phyloP scores from a whole-genome alignment of 495 filamentous ascomycete genomes.

The Umbilicaria muhlenbergii region DNA sequence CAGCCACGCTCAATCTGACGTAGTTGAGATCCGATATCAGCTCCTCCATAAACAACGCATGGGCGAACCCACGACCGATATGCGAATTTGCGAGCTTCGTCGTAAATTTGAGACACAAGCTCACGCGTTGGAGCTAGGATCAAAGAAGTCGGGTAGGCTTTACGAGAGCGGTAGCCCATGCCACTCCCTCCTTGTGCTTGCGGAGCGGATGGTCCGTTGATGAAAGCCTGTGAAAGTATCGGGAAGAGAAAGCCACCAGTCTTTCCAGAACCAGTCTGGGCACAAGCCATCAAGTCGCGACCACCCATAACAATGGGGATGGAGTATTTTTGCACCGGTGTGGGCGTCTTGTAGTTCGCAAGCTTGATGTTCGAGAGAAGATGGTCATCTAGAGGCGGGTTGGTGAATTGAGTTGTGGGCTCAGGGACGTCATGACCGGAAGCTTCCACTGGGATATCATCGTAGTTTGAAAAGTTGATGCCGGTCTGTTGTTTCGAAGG shows the following conservation, averaged over 20 bases:
- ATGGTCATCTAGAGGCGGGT: slow-evolving; percentile 88
- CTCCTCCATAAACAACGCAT: slow-evolving; percentile 97
- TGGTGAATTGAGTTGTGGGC: slow-evolving; percentile 74
- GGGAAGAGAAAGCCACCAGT: slow-evolving; percentile 98
- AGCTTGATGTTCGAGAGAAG: slow-evolving; percentile 81
- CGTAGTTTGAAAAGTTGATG: slow-evolving; percentile 99
- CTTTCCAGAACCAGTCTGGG: slow-evolving; percentile 98
- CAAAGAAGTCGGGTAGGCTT: slow-evolving; percentile 89
- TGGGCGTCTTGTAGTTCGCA: slow-evolving; percentile 85
- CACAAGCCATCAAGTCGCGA: slow-evolving; percentile 96
- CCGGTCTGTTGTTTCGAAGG: slow-evolving; percentile 88
- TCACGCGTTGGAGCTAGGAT: slow-evolving; percentile 95
- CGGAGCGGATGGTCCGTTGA: slow-evolving; percentile 60
- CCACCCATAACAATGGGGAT: slow-evolving; percentile 95
- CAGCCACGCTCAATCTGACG: slow-evolving; percentile 96
- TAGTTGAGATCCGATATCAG: slow-evolving; percentile 92
- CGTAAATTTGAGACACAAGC: slow-evolving; percentile 95
- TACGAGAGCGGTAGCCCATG: slow-evolving; percentile 72
- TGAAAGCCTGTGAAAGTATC: slow-evolving; percentile 89
- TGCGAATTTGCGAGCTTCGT: slow-evolving; percentile 93
- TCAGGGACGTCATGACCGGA: slow-evolving; percentile 91
- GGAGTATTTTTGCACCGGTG: slow-evolving; percentile 95
- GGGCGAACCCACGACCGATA: slow-evolving; percentile 98
- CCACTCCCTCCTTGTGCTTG: slow-evolving; percentile 45
- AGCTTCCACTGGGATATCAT: slow-evolving; percentile 96